These are phyloP conservation scores for Neurospora discreta DNA, from an alignment of 495 filamentous ascomycete species.

Conservation along the genomic window DNA sequence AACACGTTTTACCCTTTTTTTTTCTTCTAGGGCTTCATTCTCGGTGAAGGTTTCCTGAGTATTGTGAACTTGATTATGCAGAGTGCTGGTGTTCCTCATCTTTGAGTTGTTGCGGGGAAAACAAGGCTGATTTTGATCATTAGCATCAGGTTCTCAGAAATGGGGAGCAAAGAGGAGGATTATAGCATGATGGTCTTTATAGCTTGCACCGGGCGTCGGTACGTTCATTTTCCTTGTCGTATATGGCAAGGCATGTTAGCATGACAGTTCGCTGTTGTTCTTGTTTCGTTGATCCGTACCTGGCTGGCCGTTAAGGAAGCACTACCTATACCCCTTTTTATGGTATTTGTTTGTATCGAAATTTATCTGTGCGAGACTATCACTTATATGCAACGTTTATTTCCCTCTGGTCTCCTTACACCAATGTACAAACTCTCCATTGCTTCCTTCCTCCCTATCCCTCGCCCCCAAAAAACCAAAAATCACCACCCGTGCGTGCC, in stretches of 20 bases:
- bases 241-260: neutral
- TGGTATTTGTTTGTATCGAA: neutral
- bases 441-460: neutral
- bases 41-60: conserved; percentile 89
- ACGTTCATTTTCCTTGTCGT: neutral
- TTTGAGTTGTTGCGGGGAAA: conserved; percentile 26
- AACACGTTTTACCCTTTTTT: neutral
- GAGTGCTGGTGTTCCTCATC: conserved; percentile 66
- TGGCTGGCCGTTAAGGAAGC: neutral
- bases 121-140: neutral
- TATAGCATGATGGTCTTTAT: neutral
- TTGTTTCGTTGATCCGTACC: neutral
- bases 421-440: neutral
- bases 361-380: neutral
- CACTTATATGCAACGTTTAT: neutral
- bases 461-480: neutral
- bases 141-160: neutral
- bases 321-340: neutral
- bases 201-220: neutral
- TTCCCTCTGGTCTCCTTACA: neutral
- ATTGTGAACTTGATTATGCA: conserved; percentile 83
- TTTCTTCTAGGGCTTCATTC: conserved; percentile 57
- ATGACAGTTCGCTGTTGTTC: neutral
- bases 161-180: neutral
- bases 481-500: neutral